A percentile compares a stretch with the other conserved stretches of the same genome.
Conservation (phyloP, 352 stramenopile genomes). For the Achlya hypogyna region DNA sequence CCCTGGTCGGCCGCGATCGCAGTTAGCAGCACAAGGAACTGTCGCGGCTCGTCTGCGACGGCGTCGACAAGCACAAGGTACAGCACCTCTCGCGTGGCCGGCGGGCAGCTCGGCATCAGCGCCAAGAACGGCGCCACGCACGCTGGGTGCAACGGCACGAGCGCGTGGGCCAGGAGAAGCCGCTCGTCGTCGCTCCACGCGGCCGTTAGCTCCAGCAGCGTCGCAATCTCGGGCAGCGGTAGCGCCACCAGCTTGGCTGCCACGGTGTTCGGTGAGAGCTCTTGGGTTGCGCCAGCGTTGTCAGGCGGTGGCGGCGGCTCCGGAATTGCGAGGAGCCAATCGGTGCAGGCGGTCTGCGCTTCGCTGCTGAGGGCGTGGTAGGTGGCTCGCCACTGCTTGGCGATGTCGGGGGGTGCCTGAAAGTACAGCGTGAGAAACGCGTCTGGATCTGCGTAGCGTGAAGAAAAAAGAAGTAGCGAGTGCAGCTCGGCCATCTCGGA, state of each 20-base stretch:
- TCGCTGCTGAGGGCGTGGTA: no score
- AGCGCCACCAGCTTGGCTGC: no score
- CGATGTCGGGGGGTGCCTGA: neutral
- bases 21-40: no score
- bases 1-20: no score
- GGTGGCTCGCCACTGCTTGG: neutral
- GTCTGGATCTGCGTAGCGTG: neutral
- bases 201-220: neutral
- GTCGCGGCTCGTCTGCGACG: neutral
- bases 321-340: no score
- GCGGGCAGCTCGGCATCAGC: neutral
- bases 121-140: neutral
- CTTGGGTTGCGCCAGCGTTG: no score
- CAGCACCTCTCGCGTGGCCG: neutral
- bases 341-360: no score
- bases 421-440: neutral
- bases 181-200: neutral
- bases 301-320: no score
- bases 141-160: neutral
- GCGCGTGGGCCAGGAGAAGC: neutral
- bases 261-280: no score
- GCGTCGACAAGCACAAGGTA: neutral
- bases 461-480: neutral
- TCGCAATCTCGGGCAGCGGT: no score
- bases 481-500: neutral